phyloP scores from a whole-genome alignment of 129 eudicot genomes.

The Dittrichia graveolens region DNA sequence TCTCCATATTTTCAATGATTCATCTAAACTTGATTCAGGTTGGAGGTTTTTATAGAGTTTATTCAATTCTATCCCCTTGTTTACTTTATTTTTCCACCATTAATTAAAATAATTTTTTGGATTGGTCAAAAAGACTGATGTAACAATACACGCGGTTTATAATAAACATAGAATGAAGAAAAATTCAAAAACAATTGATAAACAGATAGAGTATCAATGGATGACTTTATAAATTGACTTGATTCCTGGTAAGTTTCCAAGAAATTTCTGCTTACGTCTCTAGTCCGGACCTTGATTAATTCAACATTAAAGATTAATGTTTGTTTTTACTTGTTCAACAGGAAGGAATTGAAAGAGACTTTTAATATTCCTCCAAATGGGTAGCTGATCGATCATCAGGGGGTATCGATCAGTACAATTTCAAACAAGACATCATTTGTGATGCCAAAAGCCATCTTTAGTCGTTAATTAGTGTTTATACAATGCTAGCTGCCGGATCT shows the following conservation, averaged over 20 bases:
- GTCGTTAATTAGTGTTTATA: too few relatives aligned
- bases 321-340: not conserved
- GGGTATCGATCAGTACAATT: too few relatives aligned
- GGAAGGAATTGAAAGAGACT: too few relatives aligned
- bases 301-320: not conserved
- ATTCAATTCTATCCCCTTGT: slow-evolving; percentile 10
- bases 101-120: slow-evolving; percentile 23
- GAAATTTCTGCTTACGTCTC: not conserved
- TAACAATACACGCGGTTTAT: slow-evolving; percentile 10
- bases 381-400: too few relatives aligned
- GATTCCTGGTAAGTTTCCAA: not conserved
- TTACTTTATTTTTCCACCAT: not conserved
- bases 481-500: too few relatives aligned
- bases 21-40: not conserved
- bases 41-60: slow-evolving; percentile 22
- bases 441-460: too few relatives aligned
- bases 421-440: too few relatives aligned
- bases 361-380: too few relatives aligned
- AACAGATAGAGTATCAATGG: slow-evolving; percentile 5
- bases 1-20: slow-evolving; percentile 26
- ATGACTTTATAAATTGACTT: slow-evolving; percentile 3
- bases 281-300: not conserved
- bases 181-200: not conserved
- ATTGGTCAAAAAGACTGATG: not conserved
- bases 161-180: not conserved